These are phyloP conservation scores for Petunia secreta DNA, from an alignment of 257 asterid species.

Conservation along the genomic window DNA sequence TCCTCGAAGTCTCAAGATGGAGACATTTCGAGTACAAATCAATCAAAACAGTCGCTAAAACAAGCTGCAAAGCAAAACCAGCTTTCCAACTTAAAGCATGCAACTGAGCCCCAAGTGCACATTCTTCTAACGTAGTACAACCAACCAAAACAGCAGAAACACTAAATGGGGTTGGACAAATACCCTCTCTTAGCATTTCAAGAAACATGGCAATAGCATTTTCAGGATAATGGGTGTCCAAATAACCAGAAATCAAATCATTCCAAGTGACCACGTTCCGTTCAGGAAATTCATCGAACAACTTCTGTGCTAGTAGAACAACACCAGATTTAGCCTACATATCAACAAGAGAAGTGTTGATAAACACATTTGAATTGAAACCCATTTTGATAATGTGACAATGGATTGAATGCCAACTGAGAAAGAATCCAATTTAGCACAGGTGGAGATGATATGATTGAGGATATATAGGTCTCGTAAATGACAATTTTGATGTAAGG, in stretches of 20 bases:
- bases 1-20: slow-evolving; percentile 45
- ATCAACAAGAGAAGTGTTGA: slow-evolving; percentile 52
- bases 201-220: slow-evolving; percentile 42
- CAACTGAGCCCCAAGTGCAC: slow-evolving; percentile 56
- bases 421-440: slow-evolving; percentile 40
- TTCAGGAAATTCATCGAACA: slow-evolving; percentile 63
- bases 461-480: slow-evolving; percentile 36
- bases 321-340: slow-evolving; percentile 50
- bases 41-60: slow-evolving; percentile 64
- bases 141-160: slow-evolving; percentile 55
- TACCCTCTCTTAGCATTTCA: slow-evolving; percentile 48
- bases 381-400: slow-evolving; percentile 51
- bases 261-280: slow-evolving; percentile 57
- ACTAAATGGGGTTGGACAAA: slow-evolving; percentile 42
- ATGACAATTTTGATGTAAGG: slow-evolving; percentile 33
- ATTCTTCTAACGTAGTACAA: slow-evolving; percentile 49
- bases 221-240: slow-evolving; percentile 37
- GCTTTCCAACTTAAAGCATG: slow-evolving; percentile 56
- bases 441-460: slow-evolving; percentile 50
- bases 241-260: slow-evolving; percentile 56
- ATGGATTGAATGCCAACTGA: slow-evolving; percentile 52
- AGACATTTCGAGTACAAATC: slow-evolving; percentile 59
- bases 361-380: slow-evolving; percentile 46
- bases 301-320: slow-evolving; percentile 33
- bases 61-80: slow-evolving; percentile 49